These are phyloP conservation scores for Crassisporium funariophilum DNA, from an alignment of 768 basidiomycete genomes.

Conservation along the genomic window DNA sequence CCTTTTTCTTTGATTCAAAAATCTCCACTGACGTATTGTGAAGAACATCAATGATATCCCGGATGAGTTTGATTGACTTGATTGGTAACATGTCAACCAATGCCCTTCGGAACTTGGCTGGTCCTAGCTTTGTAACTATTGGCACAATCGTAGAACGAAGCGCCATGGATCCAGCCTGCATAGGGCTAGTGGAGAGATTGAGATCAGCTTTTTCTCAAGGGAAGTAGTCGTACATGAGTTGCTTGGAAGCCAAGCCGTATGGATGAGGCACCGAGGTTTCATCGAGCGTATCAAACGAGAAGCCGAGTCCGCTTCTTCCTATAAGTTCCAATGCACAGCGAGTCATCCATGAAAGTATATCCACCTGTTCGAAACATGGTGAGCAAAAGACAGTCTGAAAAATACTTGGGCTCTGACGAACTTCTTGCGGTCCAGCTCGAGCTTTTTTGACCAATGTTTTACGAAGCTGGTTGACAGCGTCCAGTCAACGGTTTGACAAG, in stretches of 20 bases:
- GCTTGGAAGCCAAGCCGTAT: conserved; percentile 13
- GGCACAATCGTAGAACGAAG: neutral
- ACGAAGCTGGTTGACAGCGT: conserved; percentile 25
- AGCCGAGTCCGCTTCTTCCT: conserved; percentile 39
- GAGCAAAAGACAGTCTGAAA: neutral
- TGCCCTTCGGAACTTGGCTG: conserved; percentile 28
- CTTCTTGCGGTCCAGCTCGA: conserved; percentile 15
- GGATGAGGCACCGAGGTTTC: conserved; percentile 17
- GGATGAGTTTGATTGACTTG: conserved; percentile 24
- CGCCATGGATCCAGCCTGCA: neutral
- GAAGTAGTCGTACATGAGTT: conserved; percentile 10
- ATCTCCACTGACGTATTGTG: conserved; percentile 36
- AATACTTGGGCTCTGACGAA: neutral
- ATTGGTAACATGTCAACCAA: conserved; percentile 35
- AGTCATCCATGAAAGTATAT: conserved; percentile 36
- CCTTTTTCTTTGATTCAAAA: conserved; percentile 33
- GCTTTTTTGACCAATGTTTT: conserved; percentile 25
- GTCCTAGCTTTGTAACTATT: conserved; percentile 17
- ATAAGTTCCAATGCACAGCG: conserved; percentile 39
- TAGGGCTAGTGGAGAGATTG: neutral
- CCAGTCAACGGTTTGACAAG: neutral
- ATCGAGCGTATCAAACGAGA: conserved; percentile 34
- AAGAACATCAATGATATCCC: conserved; percentile 32
- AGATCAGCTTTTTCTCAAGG: neutral
- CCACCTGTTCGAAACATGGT: conserved; percentile 15